These are phyloP conservation scores for Colletotrichum orbiculare DNA, from an alignment of 2,329 filamentous ascomycete species.

Conservation along the genomic window DNA sequence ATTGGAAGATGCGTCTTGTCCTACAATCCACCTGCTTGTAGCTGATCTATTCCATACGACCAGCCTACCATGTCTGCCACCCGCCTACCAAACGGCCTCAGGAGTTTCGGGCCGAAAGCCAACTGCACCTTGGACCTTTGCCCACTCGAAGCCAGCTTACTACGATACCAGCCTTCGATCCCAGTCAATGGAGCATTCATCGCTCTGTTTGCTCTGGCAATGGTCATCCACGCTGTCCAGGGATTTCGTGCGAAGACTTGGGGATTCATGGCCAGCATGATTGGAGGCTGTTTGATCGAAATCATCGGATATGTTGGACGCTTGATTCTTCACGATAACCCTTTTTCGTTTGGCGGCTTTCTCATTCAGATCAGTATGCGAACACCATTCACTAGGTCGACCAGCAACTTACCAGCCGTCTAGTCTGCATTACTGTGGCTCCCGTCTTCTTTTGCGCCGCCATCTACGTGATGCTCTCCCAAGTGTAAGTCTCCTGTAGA, in stretches of 20 bases:
- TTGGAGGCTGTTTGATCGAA: constrained; percentile 65
- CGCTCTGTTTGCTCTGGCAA: constrained; percentile 53
- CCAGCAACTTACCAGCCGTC: constrained; percentile 39
- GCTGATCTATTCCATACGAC: neutral
- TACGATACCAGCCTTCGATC: constrained; percentile 53
- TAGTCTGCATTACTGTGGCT: constrained; percentile 46
- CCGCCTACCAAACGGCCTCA: constrained; percentile 34
- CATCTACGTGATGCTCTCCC: constrained; percentile 42
- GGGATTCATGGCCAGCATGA: constrained; percentile 60
- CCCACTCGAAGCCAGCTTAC: constrained; percentile 53
- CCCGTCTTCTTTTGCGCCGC: constrained; percentile 44
- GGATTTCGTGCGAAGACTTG: constrained; percentile 55
- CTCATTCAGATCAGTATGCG: constrained; percentile 67
- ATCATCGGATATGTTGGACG: constrained; percentile 72
- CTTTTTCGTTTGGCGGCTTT: constrained; percentile 68
- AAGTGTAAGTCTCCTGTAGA: constrained; percentile 11
- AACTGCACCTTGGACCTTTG: constrained; percentile 61
- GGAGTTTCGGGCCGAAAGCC: constrained; percentile 52
- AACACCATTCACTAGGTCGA: too few relatives aligned
- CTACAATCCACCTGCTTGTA: neutral
- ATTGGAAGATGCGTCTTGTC: neutral
- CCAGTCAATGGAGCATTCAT: constrained; percentile 50
- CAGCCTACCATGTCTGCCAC: constrained; percentile 18
- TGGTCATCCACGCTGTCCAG: constrained; percentile 53
- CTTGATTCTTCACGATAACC: constrained; percentile 65